phyloP scores from a whole-genome alignment of 1,284 basidiomycete species.

The Cutaneotrichosporon sp. region DNA sequence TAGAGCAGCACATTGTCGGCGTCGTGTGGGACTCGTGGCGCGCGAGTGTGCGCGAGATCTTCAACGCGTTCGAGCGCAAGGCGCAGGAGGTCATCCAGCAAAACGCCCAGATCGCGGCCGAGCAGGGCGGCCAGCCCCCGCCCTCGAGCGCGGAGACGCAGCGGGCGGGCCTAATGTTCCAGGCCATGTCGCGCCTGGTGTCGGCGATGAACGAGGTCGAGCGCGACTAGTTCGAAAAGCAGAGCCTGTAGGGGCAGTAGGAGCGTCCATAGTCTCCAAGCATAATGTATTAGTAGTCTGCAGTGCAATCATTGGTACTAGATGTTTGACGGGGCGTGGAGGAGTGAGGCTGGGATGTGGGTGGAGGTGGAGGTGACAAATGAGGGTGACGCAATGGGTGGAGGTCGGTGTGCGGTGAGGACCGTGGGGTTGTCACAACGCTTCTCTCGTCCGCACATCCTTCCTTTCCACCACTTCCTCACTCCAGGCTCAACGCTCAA shows the following conservation, averaged over 20 bases:
- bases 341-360: no score
- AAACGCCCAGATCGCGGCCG: constrained; percentile 25
- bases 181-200: constrained; percentile 48
- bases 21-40: constrained; percentile 54
- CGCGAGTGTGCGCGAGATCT: constrained; percentile 50
- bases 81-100: constrained; percentile 49
- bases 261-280: neutral
- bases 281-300: constrained; percentile 5
- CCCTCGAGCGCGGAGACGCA: constrained; percentile 44
- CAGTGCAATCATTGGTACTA: neutral
- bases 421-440: no score
- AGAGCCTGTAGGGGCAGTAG: neutral
- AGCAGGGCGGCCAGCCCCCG: constrained; percentile 17
- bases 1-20: constrained; percentile 53
- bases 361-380: neutral
- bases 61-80: constrained; percentile 45
- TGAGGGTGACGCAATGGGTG: neutral
- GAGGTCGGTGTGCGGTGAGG: no score
- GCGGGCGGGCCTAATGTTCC: constrained; percentile 51
- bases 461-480: no score
- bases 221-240: constrained; percentile 26
- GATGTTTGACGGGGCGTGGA: neutral
- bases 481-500: no score
- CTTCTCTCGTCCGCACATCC: no score
- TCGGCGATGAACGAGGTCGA: constrained; percentile 55